A percentile compares a stretch with the other conserved stretches of the same genome.
Evolutionary conservation across 768 basidiomycete species (phyloP).

Genomic region (Leccinum ochraceum): DNA sequence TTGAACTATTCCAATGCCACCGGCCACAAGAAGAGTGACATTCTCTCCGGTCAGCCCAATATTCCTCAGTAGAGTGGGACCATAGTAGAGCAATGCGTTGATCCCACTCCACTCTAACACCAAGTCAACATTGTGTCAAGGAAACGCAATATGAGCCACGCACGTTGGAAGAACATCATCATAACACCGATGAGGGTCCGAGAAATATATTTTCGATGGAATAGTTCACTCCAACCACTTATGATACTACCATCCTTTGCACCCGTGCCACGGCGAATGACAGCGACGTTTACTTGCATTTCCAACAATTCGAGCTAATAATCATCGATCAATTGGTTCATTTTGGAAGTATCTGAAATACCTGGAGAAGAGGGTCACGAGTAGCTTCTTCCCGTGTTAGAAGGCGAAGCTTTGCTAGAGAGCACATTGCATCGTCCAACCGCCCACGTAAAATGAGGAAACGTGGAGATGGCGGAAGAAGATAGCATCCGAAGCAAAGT

Average conservation of each 20-base stretch:
- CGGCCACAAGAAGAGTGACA: conserved; percentile 65
- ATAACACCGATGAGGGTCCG: conserved; percentile 70
- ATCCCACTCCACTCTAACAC: conserved; percentile 81
- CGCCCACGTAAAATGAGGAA: conserved; percentile 50
- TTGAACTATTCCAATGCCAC: conserved; percentile 79
- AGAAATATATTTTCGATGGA: conserved; percentile 50
- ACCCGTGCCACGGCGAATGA: conserved; percentile 44
- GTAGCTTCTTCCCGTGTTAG: conserved; percentile 46
- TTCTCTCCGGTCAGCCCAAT: conserved; percentile 64
- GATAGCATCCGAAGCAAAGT: conserved; percentile 59
- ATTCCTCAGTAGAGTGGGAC: conserved; percentile 65
- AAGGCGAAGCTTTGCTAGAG: conserved; percentile 54
- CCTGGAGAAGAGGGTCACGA: conserved; percentile 54
- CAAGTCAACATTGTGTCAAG: neutral
- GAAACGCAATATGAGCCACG: conserved; percentile 23
- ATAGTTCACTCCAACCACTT: conserved; percentile 57
- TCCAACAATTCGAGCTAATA: conserved; percentile 69
- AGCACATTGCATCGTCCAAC: conserved; percentile 55
- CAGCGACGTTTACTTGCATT: conserved; percentile 66
- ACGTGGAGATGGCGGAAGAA: conserved; percentile 51
- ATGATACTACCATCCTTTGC: conserved; percentile 19
- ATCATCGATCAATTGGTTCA: neutral
- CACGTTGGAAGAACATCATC: conserved; percentile 86
- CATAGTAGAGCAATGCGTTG: conserved; percentile 82
- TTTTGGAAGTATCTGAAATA: conserved; percentile 12